Base-by-base conservation (phyloP, 768 basidiomycete genomes). In the Imleria badia region DNA sequence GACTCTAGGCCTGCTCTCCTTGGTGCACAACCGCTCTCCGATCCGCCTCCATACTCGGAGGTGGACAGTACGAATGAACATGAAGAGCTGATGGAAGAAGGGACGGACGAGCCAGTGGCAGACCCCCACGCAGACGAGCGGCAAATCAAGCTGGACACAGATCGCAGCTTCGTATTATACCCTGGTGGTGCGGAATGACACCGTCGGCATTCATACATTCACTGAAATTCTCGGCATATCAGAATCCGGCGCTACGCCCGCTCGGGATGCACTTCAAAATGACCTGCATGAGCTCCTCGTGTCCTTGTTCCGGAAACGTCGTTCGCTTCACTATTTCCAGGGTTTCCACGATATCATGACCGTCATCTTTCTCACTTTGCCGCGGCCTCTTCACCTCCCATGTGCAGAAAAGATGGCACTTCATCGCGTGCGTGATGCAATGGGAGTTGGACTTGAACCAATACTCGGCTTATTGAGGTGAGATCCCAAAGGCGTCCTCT, bases 261-360 rank as follows among this genome's bases (percentile, higher is more conserved):
- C 55, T 33, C 78, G 76, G 51, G 84, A 85, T 49, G 60, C 69
- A 3, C 79, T 92, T 22, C 84, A 95, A 72, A 69, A 71, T 22
- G 78, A 83, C 41, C 76, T 97, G 20, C 79, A 93, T 67, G 74
- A 77, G 23, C 81, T 96, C 31, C 80, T 97, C 50, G 84, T 92
- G 5, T 75, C 82, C 9, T 62, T 94, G 14, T 87, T 97, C 64
- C 81, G 91, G 30, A 83, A 78, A 65, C 79, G 86, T 50, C 86
- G 86, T 13, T 81, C 76, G 35, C 73, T 96, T 47, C 82, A 80
- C 65, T 98, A 97, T 70, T 96, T 95, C 61, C 68, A 95, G 85
- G 94, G 94, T 42, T 96, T 90, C 71, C 94, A 97, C 65, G 94
- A 97, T 65, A 92, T 98, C 40, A 78, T 92, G 20, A 89, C 91